These are phyloP conservation scores for Pulveroboletus sp. DNA, from an alignment of 768 basidiomycete genomes.

Conservation along the genomic window DNA sequence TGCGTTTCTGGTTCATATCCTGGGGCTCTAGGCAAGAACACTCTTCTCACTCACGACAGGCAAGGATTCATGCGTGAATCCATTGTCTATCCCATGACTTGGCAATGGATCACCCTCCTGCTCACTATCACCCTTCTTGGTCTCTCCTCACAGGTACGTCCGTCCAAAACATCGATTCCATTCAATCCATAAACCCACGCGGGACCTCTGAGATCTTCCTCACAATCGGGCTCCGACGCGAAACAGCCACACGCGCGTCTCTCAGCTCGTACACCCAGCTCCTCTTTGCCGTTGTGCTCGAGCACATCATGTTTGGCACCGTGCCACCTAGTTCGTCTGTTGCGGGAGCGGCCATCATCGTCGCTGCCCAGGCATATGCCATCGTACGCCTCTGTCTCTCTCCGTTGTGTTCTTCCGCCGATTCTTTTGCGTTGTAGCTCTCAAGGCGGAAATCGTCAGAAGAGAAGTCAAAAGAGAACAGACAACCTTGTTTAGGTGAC, in stretches of 20 bases:
- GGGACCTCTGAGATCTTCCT: constrained; percentile 22
- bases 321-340: constrained; percentile 57
- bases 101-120: constrained; percentile 14
- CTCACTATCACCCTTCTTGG: constrained; percentile 16
- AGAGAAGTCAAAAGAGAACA: no score
- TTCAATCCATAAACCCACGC: constrained; percentile 38
- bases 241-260: constrained; percentile 61
- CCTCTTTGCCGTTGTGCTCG: constrained; percentile 64
- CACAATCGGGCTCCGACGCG: constrained; percentile 61
- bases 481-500: no score
- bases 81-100: constrained; percentile 17
- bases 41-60: no score
- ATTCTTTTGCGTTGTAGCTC: background rate
- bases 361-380: constrained; percentile 28
- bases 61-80: background rate
- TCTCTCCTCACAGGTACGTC: constrained; percentile 15
- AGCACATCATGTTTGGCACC: constrained; percentile 62
- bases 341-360: constrained; percentile 63
- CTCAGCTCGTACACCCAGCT: constrained; percentile 64
- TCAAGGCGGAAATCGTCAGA: background rate
- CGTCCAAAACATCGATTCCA: background rate
- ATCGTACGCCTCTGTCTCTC: constrained; percentile 4
- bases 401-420: background rate
- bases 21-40: no score
- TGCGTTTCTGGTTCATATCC: background rate